Evolutionary conservation across 2,329 filamentous ascomycete species (phyloP).

Genomic region (Ascochyta lentis): DNA sequence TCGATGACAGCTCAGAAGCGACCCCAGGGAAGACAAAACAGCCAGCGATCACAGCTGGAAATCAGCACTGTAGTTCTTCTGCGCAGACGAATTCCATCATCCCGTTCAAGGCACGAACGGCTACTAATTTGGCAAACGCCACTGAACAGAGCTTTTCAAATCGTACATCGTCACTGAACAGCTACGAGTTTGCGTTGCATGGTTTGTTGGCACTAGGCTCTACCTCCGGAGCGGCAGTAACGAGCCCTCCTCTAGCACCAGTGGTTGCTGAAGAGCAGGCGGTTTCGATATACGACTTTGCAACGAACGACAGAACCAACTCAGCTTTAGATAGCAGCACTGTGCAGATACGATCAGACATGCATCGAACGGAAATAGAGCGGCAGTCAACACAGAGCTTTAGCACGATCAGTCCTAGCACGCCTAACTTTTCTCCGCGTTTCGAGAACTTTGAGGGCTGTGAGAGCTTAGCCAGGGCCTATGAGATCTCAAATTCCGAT

Average conservation of each 20-base stretch:
- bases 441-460: not conserved
- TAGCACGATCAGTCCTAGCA: not conserved
- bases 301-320: not conserved
- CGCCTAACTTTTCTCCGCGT: not conserved
- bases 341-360: not conserved
- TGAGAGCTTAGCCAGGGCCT: not conserved
- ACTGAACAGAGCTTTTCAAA: not conserved
- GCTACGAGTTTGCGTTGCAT: constrained; percentile 31
- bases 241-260: not conserved
- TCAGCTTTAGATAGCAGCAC: not conserved
- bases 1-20: not conserved
- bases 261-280: not conserved
- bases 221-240: not conserved
- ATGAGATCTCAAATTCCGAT: not conserved
- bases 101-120: not conserved
- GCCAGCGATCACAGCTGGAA: not conserved
- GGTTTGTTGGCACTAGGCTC: constrained; percentile 29
- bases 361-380: not conserved
- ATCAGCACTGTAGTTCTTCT: not conserved
- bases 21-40: not conserved
- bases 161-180: constrained; percentile 21
- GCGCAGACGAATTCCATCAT: not conserved
- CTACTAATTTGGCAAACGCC: not conserved
- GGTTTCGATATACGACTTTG: constrained; percentile 1
- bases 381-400: not conserved